Conservation (phyloP, 345 rosid genomes). For the Hibiscus syriacus region DNA sequence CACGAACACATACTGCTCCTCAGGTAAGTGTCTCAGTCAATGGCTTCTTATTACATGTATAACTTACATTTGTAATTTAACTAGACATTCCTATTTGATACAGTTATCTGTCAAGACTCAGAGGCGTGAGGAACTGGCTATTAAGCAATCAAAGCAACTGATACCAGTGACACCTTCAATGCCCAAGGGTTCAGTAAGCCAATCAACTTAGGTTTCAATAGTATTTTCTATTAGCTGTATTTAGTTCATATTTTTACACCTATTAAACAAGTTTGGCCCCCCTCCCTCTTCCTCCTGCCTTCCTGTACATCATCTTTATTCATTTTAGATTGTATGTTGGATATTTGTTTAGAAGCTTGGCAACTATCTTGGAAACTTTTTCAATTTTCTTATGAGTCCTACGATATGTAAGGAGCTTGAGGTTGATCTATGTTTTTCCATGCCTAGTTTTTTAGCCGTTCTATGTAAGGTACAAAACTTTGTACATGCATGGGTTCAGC, state of each 20-base stretch:
- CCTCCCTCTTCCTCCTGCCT: neutral
- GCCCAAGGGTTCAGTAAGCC: constrained; percentile 64
- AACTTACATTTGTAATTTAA: constrained; percentile 11
- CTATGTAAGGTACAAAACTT: neutral
- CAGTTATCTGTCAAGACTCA: constrained; percentile 71
- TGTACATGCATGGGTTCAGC: neutral
- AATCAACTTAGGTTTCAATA: neutral
- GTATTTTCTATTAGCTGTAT: neutral
- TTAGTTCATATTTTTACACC: neutral
- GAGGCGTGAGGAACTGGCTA: constrained; percentile 73
- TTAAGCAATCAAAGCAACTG: constrained; percentile 70
- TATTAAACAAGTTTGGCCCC: neutral
- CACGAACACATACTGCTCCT: constrained; percentile 47
- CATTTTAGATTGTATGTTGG: neutral
- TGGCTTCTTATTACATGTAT: neutral
- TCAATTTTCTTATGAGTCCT: neutral
- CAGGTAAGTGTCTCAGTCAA: constrained; percentile 35
- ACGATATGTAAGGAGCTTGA: neutral
- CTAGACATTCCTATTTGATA: constrained; percentile 4
- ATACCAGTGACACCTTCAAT: constrained; percentile 32
- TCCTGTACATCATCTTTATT: neutral
- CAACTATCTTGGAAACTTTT: neutral
- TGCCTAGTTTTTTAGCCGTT: neutral
- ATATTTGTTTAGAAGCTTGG: neutral
- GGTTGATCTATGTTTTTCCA: neutral